Base-by-base conservation (phyloP, 192 early-diverging fungal genomes). In the Lunasporangiospora selenospora region DNA sequence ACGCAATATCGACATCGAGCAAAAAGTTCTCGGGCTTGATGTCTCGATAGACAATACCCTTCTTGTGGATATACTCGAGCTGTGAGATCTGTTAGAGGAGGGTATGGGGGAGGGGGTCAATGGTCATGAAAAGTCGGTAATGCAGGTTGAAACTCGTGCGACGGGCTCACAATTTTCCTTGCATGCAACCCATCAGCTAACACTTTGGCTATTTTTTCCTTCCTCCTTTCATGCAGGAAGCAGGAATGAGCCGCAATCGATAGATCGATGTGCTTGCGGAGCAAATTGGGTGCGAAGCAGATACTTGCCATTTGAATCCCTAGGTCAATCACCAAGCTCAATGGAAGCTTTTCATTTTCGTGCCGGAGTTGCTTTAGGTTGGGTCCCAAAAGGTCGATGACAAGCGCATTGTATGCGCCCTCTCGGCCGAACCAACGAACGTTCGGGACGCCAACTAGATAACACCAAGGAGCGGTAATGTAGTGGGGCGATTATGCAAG, bases 11-110 rank as follows among this genome's bases (percentile, higher is more conserved):
- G 1, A 57, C 67, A 62, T 88, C 84, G 5, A 88, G 59, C 52
- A 88, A 58, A 39, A 84, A 85, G 70, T 88, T 88, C 40, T 88
- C 86, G 7, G 84, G 84, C 30, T 88, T 88, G 19, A 88, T 58
- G 46, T 88, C 87, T 16, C 87, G 83, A 36, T 88, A 88, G 13
- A 88, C 84, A 12, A 88, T 80, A 7, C 81, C 81, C 58, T 77
- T 73, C 42, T 76, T 76, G 47, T 88, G 87, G 40, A 88, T 75
- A 40, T 77, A 81, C 19, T 80, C 81, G 11, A 88, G 62, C 24
- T 75, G 73, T 3, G 40, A 52, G 21, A 79, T 57, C 77, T 79
- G 23, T 24, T 21, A 31, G n/a, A 18, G 29, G 12, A n/a, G n/a
- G n/a, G n/a, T n/a, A n/a, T n/a, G n/a, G n/a, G n/a, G n/a, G n/a